Evolutionary conservation across 192 early-diverging fungal genomes (phyloP).

Genomic region (Fimicolochytrium jonesii): DNA sequence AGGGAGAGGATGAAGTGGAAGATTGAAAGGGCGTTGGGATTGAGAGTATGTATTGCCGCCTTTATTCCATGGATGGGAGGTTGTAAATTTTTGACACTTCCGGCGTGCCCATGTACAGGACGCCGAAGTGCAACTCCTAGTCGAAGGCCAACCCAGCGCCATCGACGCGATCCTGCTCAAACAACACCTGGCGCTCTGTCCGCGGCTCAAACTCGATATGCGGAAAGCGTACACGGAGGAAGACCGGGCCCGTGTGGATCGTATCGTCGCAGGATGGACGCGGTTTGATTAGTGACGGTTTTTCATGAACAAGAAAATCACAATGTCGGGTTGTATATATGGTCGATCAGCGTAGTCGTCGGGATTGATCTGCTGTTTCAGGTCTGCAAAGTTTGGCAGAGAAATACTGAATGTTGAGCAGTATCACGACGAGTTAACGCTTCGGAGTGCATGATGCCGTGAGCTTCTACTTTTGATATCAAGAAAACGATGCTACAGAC

Average conservation of each 20-base stretch:
- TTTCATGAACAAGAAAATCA: too few relatives aligned
- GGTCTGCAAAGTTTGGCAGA: too few relatives aligned
- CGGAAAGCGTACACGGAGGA: constrained; percentile 27
- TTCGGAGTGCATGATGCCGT: too few relatives aligned
- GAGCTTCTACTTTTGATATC: too few relatives aligned
- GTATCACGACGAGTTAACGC: too few relatives aligned
- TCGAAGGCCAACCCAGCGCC: constrained; percentile 49
- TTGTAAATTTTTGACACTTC: background rate
- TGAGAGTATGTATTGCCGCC: constrained; percentile 27
- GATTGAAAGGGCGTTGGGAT: constrained; percentile 20
- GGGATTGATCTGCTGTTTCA: too few relatives aligned
- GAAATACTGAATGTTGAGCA: too few relatives aligned
- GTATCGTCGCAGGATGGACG: constrained; percentile 20
- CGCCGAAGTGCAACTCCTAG: constrained; percentile 45
- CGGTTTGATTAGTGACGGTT: too few relatives aligned
- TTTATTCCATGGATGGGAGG: background rate
- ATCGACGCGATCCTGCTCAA: constrained; percentile 57
- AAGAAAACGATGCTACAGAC: too few relatives aligned
- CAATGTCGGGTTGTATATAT: too few relatives aligned
- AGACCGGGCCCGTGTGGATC: constrained; percentile 37
- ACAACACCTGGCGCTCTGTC: constrained; percentile 35
- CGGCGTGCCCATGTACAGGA: constrained; percentile 27
- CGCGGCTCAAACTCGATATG: constrained; percentile 9
- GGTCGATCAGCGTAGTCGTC: too few relatives aligned
- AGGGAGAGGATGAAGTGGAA: constrained; percentile 36